phyloP scores from a whole-genome alignment of 2,329 filamentous ascomycete species.

The Trichoderma koningii region DNA sequence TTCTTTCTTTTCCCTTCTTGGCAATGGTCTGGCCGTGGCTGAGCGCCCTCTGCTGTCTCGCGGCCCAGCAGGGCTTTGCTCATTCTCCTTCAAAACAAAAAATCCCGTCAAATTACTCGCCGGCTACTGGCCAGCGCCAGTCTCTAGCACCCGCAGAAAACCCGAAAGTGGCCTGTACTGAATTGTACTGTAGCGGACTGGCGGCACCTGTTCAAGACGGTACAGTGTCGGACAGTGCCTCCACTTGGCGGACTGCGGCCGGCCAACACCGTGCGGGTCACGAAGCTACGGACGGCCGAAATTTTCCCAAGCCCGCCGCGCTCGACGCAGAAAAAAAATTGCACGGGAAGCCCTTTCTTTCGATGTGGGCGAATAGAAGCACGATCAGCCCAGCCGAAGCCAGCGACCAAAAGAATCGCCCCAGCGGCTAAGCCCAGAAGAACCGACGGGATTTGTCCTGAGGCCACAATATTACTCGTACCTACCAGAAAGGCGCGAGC shows the following conservation, averaged over 20 bases:
- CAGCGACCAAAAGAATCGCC: neutral
- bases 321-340: conserved; percentile 16
- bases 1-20: neutral
- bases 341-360: neutral
- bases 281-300: neutral
- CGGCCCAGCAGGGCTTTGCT: neutral
- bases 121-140: conserved; percentile 4
- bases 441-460: neutral
- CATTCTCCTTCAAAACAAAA: neutral
- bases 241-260: neutral
- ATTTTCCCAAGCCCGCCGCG: conserved; percentile 16
- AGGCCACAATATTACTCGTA: too few species aligned
- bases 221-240: neutral
- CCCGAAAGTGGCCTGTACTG: neutral
- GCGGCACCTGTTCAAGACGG: neutral
- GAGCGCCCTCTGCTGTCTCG: conserved; percentile 13
- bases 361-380: neutral
- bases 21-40: conserved; percentile 2
- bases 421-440: conserved; percentile 6
- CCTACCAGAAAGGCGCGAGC: too few species aligned
- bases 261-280: conserved; percentile 13
- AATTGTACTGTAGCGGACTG: conserved; percentile 13
- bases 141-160: neutral
- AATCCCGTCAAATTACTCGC: neutral
- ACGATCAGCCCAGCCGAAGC: conserved; percentile 14